Evolutionary conservation across 2,329 filamentous ascomycete species (phyloP), one percentile per base, ranked within the genome.

Genomic region (Aspergillus melleus): DNA sequence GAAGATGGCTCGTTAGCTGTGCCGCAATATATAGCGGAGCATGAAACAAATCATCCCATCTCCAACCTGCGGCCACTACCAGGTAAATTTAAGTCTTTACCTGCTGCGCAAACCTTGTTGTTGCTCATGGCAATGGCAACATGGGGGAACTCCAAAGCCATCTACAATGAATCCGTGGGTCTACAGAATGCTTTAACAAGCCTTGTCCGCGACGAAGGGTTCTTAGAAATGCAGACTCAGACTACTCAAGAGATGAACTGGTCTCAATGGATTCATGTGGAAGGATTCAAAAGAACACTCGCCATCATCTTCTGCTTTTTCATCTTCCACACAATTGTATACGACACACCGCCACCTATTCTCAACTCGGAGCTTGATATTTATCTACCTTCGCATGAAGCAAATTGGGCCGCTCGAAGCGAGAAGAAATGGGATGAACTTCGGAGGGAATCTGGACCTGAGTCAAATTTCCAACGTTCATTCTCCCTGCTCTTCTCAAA

Each of bases 81-180:
- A 29, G 26, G 26, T 29, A 29, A 29, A 4, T 2, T 29, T 9
- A 8, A 29, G 26, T 9, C 8, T 2, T 9, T 9, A 29, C 6
- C 26, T 29, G 26, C 6, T 29, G 57, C 62, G 5, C 64, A 66
- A 19, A 49, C 62, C 2, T 47, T 65, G 8, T 55, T 66, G 2
- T 16, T 65, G 3, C 59, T 65, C 0, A 63, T 64, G 59, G 64
- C 62, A 12, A 58, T 63, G 56, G 63, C 54, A 24, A 47, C 58
- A 2, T 60, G 58, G 58, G 54, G 50, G 2, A 52, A 52, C 14
- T 57, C 55, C 4, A 19, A 57, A 3, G 22, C 36, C 22, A 52
- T 57, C 4, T 57, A 19, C 36, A 52, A 57, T 1, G 54, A 60
- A 6, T 49, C 55, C 3, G 42, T 57, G 10, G 42, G 42, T 2